Evolutionary conservation across 352 stramenopile genomes (phyloP).

Genomic region (Pythium monospermum): DNA sequence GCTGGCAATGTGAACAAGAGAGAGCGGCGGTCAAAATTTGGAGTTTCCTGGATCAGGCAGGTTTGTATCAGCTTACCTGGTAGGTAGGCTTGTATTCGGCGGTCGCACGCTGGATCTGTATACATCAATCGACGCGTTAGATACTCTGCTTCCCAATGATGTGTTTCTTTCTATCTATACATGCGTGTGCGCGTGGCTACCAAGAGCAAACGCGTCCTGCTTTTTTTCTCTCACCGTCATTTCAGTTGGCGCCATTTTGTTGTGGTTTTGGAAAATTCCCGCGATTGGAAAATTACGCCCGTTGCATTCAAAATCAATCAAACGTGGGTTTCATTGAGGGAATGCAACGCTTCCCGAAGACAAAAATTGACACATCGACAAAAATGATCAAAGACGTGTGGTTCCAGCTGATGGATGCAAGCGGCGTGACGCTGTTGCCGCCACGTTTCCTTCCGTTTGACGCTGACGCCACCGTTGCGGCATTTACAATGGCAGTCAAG

Average conservation of each 20-base stretch:
- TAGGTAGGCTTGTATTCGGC: constrained; percentile 49
- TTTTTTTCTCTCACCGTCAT: constrained; percentile 5
- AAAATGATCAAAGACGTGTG: no score
- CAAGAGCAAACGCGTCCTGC: not conserved
- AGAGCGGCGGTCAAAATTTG: not conserved
- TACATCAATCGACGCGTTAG: constrained; percentile 9
- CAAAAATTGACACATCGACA: no score
- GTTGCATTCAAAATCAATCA: not conserved
- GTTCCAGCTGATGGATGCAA: no score
- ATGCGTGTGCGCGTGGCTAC: not conserved
- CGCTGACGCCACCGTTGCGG: no score
- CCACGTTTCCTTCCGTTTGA: no score
- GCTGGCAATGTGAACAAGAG: constrained; percentile 22
- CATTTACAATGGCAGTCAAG: no score
- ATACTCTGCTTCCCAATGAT: constrained; percentile 6
- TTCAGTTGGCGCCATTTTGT: constrained; percentile 23
- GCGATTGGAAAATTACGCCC: constrained; percentile 14
- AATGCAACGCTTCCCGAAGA: not conserved
- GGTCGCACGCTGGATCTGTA: constrained; percentile 30
- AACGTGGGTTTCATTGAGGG: constrained; percentile 4
- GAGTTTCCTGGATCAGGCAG: not conserved
- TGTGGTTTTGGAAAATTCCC: constrained; percentile 1
- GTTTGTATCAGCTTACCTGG: constrained; percentile 16
- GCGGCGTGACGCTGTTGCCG: no score
- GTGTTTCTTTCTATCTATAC: not conserved